These are phyloP conservation scores for Escallonia rubra DNA, from an alignment of 129 eudicot genomes.

Conservation along the genomic window DNA sequence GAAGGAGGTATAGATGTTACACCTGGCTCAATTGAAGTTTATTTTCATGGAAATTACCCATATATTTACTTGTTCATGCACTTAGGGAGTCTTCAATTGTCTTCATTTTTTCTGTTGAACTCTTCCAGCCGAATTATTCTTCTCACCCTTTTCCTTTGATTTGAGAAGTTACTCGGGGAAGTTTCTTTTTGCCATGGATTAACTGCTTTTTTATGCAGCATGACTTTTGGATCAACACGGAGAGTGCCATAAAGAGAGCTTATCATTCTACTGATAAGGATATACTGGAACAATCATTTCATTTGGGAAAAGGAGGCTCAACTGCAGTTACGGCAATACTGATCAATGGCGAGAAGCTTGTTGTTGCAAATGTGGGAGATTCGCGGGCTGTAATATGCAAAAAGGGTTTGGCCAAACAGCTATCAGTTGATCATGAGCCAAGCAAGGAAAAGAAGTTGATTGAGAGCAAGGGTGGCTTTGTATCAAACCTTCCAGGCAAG, in stretches of 20 bases:
- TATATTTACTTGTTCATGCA: not conserved
- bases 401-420: conserved; percentile 73
- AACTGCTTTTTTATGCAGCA: conserved; percentile 35
- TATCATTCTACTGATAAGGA: conserved; percentile 66
- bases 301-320: conserved; percentile 88
- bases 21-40: not conserved
- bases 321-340: conserved; percentile 95
- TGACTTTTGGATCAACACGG: conserved; percentile 75
- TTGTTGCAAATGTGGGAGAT: conserved; percentile 95
- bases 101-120: not conserved
- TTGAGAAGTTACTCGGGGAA: not conserved
- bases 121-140: not conserved
- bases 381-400: conserved; percentile 83
- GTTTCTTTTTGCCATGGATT: not conserved
- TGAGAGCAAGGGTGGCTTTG: conserved; percentile 89
- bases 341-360: conserved; percentile 64
- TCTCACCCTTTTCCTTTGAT: not conserved
- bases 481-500: conserved; percentile 85
- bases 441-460: conserved; percentile 57
- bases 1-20: conserved; percentile 47
- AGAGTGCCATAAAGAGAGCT: conserved; percentile 59
- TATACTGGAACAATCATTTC: conserved; percentile 58
- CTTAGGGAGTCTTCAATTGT: not conserved
- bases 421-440: conserved; percentile 91
- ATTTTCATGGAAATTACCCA: not conserved